Evolutionary conservation across 768 basidiomycete genomes (phyloP), one percentile per base, ranked within the genome.

Genomic region (Rhizopogon salebrosus): DNA sequence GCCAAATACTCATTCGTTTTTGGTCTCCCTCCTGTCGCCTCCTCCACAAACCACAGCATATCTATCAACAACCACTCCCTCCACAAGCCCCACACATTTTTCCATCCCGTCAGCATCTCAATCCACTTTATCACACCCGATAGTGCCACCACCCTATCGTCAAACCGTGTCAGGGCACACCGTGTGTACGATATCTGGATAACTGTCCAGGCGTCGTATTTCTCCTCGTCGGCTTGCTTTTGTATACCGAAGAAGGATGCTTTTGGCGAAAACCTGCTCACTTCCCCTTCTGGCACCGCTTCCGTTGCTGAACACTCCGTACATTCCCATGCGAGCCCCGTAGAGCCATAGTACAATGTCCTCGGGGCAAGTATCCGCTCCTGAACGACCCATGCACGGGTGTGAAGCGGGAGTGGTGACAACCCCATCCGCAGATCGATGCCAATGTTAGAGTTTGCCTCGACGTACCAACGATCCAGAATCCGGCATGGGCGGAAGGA

Each of bases 171-270:
- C 43, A 46, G 27, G 43, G 2, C 18, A 46, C 43, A 46, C 43
- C n/a, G 43, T 16, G 43, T 46, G 13, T 46, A 46, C 27, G 43
- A 46, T 14, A 46, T 46, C 14, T 27, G 43, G 20, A 46, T 46
- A 26, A 7, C 43, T 8, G 8, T 46, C 43, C 43, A 46, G 2
- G 43, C 43, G 43, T 20, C 27, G 20, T 46, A 46, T 46, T 46
- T 46, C 18, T 46, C 43, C 43, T 46, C 27, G 43, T 46, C 43
- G 5, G 43, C 8, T 46, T 24, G 43, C 43, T 46, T 6, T 27
- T 46, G 43, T 46, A 46, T 46, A 26, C 43, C 43, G 26, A 46
- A 46, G 43, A 46, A 46, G 27, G 43, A 46, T 29, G 43, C 43
- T 26, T 46, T 46, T 14, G 43, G 43, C 6, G 43, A 46, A 27